Evolutionary conservation across 495 filamentous ascomycete genomes (phyloP).

Genomic region (Lindgomyces ingoldianus): DNA sequence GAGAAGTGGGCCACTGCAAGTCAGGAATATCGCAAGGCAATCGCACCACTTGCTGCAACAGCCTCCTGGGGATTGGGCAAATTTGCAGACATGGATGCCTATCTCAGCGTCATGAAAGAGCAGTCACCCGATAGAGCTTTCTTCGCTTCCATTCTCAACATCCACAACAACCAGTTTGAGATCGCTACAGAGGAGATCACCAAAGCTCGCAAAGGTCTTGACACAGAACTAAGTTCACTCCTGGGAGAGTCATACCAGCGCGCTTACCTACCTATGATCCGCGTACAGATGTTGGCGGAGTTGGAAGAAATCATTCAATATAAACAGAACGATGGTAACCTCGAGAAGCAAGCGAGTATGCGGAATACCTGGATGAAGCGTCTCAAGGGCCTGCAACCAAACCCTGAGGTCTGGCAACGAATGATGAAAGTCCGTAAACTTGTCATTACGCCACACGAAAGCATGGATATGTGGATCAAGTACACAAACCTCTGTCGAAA

Average conservation of each 20-base stretch:
- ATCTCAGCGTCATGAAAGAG: constrained; percentile 89
- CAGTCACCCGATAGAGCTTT: constrained; percentile 92
- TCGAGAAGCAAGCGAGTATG: constrained; percentile 85
- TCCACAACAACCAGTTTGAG: constrained; percentile 93
- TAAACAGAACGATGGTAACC: constrained; percentile 79
- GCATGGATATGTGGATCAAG: constrained; percentile 99
- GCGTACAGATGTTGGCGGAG: constrained; percentile 98
- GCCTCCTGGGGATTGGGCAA: constrained; percentile 97
- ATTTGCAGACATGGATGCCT: constrained; percentile 97
- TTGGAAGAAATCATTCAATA: constrained; percentile 97
- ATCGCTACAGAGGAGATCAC: constrained; percentile 83
- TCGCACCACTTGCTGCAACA: constrained; percentile 90
- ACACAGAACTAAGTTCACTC: constrained; percentile 90
- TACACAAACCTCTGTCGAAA: constrained; percentile 97
- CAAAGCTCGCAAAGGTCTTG: constrained; percentile 87
- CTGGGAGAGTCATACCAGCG: constrained; percentile 96
- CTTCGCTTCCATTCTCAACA: constrained; percentile 90
- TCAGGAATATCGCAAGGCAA: constrained; percentile 77
- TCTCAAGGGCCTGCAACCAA: constrained; percentile 91
- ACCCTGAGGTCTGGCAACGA: constrained; percentile 96
- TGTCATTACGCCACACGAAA: constrained; percentile 85
- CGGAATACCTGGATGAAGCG: constrained; percentile 92
- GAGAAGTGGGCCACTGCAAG: constrained; percentile 89
- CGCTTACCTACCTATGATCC: constrained; percentile 92
- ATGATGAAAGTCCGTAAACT: constrained; percentile 94